Evolutionary conservation across 1,284 basidiomycete genomes (phyloP), one percentile per base, ranked within the genome.

Genomic region (Moesziomyces parantarcticus): DNA sequence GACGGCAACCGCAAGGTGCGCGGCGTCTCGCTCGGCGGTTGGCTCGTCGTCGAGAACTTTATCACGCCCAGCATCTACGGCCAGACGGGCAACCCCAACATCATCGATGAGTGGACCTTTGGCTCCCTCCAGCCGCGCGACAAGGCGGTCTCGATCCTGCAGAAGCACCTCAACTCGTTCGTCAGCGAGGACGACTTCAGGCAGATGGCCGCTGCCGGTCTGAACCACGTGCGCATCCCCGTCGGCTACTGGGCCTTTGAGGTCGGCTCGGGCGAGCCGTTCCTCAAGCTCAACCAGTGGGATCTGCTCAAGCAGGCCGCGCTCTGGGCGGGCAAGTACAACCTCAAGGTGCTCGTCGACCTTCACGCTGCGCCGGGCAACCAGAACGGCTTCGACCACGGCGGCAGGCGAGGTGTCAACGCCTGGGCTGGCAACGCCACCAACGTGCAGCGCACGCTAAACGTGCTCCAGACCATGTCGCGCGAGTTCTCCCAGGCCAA

Each of bases 191-290:
- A 85, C 23, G 92, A 94, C 83, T 90, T 94, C 76, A 84, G 84
- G 41, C 87, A 86, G 54, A 93, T 93, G 56, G 69, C 68, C 13
- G 59, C 57, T 16, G 61, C 53, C 8, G 72, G 75, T 18, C 42
- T 80, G 39, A 80, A 93, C 82, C 92, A 93, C 83, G 91, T 94
- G 64, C 89, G 94, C 40, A 85, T 97, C 41, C 94, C 94, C 3
- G 92, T 97, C 68, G 92, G 92, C 22, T 93, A 91, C 84, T 97
- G 94, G 94, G 94, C 94, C 1, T 93, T 92, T 75, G 92, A 94
- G 54, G 89, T 92, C 22, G 88, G 88, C 18, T 86, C 86, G 5
- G 92, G 90, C 10, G 93, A 96, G 79, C 93, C 93, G 0, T 97
- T 89, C 85, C 89, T 93, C 69, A 89, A 90, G 85, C 92, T 93